Conservation (phyloP, 2,329 filamentous ascomycete species). For the Sporothrix pallida region DNA sequence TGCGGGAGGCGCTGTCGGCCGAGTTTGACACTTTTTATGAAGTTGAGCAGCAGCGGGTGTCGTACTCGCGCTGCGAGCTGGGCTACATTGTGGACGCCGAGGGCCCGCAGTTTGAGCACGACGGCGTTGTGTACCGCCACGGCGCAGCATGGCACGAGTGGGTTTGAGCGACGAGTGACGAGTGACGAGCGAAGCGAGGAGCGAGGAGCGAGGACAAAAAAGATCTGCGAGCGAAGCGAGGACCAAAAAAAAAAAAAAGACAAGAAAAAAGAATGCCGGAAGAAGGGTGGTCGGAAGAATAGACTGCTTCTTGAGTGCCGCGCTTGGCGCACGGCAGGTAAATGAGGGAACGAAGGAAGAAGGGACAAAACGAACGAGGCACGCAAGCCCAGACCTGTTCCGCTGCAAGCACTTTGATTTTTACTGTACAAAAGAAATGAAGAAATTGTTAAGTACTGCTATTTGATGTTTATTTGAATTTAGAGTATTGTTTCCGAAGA, state of each 20-base stretch:
- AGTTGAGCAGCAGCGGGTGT: conserved; percentile 55
- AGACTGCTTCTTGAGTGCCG: conserved; percentile 7
- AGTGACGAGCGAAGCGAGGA: too few relatives aligned
- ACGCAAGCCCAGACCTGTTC: conserved; percentile 6
- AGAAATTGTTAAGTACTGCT: not conserved
- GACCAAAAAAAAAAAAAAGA: not conserved
- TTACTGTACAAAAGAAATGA: conserved; percentile 17
- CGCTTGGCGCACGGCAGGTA: conserved; percentile 16
- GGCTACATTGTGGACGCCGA: conserved; percentile 64
- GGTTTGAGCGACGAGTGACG: conserved; percentile 38
- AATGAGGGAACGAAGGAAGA: not conserved
- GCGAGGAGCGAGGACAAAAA: too few relatives aligned
- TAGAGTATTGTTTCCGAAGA: not conserved
- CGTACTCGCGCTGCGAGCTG: conserved; percentile 58
- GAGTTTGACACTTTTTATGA: conserved; percentile 61
- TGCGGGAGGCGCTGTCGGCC: conserved; percentile 57
- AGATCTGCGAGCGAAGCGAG: too few relatives aligned
- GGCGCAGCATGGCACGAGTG: conserved; percentile 42
- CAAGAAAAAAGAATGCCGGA: not conserved
- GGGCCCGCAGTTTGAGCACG: conserved; percentile 54
- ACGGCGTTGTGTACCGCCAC: conserved; percentile 42
- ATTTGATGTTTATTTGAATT: not conserved
- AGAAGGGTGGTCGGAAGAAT: too few relatives aligned
- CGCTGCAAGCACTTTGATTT: not conserved
- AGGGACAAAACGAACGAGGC: not conserved